Evolutionary conservation across 75 land plant species (phyloP).

Genomic region (Sequoia sempervirens): DNA sequence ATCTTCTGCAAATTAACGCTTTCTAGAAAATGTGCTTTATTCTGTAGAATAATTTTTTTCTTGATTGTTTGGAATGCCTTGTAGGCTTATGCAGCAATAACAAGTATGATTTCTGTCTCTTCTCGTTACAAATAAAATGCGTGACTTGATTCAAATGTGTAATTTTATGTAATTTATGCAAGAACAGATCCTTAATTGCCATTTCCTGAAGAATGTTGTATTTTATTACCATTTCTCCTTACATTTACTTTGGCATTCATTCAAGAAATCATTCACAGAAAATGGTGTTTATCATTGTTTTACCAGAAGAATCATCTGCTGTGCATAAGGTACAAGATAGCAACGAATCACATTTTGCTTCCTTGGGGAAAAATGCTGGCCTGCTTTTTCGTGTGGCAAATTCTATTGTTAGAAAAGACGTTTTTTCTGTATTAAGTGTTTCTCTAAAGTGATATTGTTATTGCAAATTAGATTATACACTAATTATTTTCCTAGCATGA

Average conservation of each 20-base stretch:
- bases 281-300: neutral
- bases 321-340: neutral
- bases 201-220: conserved; percentile 1
- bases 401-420: neutral
- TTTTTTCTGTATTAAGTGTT: neutral
- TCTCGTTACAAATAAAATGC: neutral
- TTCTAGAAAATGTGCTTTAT: neutral
- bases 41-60: neutral
- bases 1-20: conserved; percentile 5
- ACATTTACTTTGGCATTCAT: neutral
- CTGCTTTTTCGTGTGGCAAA: neutral
- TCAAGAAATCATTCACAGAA: neutral
- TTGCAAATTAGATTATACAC: neutral
- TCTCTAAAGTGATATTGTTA: neutral
- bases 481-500: neutral
- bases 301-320: neutral
- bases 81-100: neutral
- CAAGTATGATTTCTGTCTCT: neutral
- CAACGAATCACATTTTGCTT: neutral
- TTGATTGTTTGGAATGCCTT: neutral
- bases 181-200: neutral
- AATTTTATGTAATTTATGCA: neutral
- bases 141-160: neutral
- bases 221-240: neutral
- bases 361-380: neutral